Evolutionary conservation across 805 yeast species (phyloP).

Genomic region (Teunomyces kruisii): DNA sequence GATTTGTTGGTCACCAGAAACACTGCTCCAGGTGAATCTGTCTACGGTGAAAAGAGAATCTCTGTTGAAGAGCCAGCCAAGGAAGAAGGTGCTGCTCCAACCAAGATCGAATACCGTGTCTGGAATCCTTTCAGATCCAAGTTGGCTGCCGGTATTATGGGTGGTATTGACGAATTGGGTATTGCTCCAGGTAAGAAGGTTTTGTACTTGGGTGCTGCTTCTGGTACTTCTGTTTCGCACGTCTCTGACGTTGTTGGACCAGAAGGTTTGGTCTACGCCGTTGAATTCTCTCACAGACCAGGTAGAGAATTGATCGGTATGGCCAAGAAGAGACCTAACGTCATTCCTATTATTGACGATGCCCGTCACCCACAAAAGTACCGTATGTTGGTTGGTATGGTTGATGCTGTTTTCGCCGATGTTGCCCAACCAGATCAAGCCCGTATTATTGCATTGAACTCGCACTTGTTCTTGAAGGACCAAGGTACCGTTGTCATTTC

Average conservation of each 20-base stretch:
- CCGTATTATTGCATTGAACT: conserved; percentile 97
- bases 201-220: conserved; percentile 96
- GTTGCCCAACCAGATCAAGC: conserved; percentile 99
- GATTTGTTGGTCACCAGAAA: conserved; percentile 96
- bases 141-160: conserved; percentile 99
- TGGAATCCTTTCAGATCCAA: conserved; percentile 99
- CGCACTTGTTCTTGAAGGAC: conserved; percentile 97
- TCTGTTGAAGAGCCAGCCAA: conserved; percentile 89
- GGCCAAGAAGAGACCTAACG: conserved; percentile 99
- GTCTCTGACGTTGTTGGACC: conserved; percentile 99
- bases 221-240: conserved; percentile 98
- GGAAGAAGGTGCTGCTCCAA: conserved; percentile 84
- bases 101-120: conserved; percentile 97
- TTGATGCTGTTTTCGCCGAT: conserved; percentile 97
- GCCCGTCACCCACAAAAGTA: conserved; percentile 99
- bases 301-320: conserved; percentile 98
- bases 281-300: conserved; percentile 99
- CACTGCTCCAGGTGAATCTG: conserved; percentile 97
- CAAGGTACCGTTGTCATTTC: conserved; percentile 98
- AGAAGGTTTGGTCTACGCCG: conserved; percentile 98
- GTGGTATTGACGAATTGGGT: conserved; percentile 97
- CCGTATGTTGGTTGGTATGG: conserved; percentile 99
- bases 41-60: conserved; percentile 97
- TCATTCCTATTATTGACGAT: conserved; percentile 97
- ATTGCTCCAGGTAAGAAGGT: conserved; percentile 98